Conservation (phyloP, 2,329 filamentous ascomycete genomes). For the Sclerotinia minor region DNA sequence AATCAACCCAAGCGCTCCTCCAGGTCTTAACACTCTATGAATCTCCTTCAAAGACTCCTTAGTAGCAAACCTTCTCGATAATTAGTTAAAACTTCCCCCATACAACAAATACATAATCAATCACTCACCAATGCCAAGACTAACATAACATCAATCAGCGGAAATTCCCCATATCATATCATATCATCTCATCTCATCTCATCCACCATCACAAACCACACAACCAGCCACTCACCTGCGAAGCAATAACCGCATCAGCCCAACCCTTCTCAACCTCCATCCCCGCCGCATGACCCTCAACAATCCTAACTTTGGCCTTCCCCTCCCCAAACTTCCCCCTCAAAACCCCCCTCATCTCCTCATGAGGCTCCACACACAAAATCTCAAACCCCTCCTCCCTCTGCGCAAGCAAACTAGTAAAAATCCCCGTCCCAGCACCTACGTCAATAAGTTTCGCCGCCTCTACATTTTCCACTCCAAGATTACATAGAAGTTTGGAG, state of each 20-base stretch:
- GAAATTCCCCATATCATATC: conserved; percentile 8
- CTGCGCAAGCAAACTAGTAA: conserved; percentile 62
- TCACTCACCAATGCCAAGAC: conserved; percentile 50
- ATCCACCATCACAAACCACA: background rate
- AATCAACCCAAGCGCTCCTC: conserved; percentile 62
- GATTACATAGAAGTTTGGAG: conserved; percentile 55
- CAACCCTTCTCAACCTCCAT: conserved; percentile 58
- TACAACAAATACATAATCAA: background rate
- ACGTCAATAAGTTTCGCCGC: conserved; percentile 61
- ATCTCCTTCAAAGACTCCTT: conserved; percentile 63
- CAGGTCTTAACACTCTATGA: conserved; percentile 62
- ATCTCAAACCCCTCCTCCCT: conserved; percentile 61
- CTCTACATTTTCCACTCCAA: conserved; percentile 51
- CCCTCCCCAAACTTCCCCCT: conserved; percentile 58
- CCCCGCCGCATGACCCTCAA: conserved; percentile 58
- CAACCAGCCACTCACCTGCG: conserved; percentile 61
- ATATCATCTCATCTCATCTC: background rate
- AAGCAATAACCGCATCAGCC: conserved; percentile 65
- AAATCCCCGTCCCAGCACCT: conserved; percentile 69
- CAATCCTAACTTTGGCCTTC: conserved; percentile 44
- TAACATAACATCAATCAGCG: conserved; percentile 32
- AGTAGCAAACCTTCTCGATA: conserved; percentile 61
- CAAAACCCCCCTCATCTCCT: conserved; percentile 64
- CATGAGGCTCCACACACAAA: conserved; percentile 63
- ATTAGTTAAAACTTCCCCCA: background rate